phyloP scores from a whole-genome alignment of 352 stramenopile genomes.

The Nothophytophthora sp. region DNA sequence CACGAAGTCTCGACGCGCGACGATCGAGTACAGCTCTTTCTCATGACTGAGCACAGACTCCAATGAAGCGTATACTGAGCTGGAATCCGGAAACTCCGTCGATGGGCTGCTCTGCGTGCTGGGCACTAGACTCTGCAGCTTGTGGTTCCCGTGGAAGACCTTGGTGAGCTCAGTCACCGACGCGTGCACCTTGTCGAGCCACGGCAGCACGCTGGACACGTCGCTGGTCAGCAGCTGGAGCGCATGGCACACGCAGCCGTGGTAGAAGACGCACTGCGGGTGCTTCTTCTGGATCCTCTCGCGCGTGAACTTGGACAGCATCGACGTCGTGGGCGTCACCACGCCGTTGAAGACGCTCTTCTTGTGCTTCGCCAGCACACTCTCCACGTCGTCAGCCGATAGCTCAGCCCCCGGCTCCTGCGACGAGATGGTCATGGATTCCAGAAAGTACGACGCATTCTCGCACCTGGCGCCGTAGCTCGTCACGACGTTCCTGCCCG shows the following conservation, averaged over 20 bases:
- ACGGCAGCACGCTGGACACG: slow-evolving; percentile 49
- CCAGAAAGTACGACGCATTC: slow-evolving; percentile 44
- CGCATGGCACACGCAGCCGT: slow-evolving; percentile 60
- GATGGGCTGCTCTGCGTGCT: slow-evolving; percentile 11
- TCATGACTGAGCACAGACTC: slow-evolving; percentile 56
- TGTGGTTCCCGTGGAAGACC: slow-evolving; percentile 48
- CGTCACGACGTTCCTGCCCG: slow-evolving; percentile 37
- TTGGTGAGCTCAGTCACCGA: slow-evolving; percentile 39
- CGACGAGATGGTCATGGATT: slow-evolving; percentile 19
- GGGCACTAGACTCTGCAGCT: slow-evolving; percentile 34
- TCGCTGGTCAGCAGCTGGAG: slow-evolving; percentile 53
- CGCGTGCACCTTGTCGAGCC: slow-evolving; percentile 40
- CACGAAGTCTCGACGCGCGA: slow-evolving; percentile 64
- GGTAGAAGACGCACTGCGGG: slow-evolving; percentile 61
- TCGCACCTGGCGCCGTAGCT: slow-evolving; percentile 50
- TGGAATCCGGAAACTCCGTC: slow-evolving; percentile 22
- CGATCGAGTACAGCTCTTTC: slow-evolving; percentile 48
- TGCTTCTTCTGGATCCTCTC: slow-evolving; percentile 61
- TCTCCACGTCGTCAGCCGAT: slow-evolving; percentile 45
- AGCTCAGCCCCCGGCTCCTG: slow-evolving; percentile 29
- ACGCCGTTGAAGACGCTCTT: slow-evolving; percentile 55
- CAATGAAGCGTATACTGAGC: slow-evolving; percentile 36
- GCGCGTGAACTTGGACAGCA: slow-evolving; percentile 40
- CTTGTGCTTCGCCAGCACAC: slow-evolving; percentile 47
- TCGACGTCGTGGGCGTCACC: slow-evolving; percentile 42